A percentile compares a stretch with the other conserved stretches of the same genome.
Evolutionary conservation across 306 rosid species (phyloP).

Genomic region (Urtica urens): DNA sequence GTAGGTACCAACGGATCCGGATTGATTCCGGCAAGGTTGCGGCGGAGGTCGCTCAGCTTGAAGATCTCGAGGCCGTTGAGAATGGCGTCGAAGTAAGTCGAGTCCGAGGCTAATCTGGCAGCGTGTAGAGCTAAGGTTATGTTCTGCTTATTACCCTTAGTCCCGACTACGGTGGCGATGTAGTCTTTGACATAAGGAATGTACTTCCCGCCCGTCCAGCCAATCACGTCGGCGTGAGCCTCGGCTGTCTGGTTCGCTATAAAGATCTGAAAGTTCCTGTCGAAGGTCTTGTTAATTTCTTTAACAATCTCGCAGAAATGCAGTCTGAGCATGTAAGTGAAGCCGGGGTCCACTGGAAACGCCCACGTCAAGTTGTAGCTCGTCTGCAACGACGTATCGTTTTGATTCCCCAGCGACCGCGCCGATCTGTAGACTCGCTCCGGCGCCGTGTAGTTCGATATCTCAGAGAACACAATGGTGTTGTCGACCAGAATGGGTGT

Average conservation of each 20-base stretch:
- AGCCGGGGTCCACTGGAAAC: constrained; percentile 10
- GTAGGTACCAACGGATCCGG: constrained; percentile 11
- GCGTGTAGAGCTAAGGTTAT: constrained; percentile 13
- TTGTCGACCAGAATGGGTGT: accelerated
- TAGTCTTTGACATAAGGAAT: constrained; percentile 15
- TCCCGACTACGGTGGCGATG: neutral
- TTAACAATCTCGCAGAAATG: constrained; percentile 20
- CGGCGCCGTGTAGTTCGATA: constrained; percentile 8
- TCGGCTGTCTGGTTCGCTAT: neutral
- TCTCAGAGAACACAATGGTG: neutral
- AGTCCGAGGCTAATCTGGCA: neutral
- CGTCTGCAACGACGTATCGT: neutral
- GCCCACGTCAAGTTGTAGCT: constrained; percentile 9
- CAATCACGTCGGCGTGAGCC: accelerated
- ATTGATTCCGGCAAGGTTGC: constrained; percentile 19
- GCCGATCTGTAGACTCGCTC: constrained; percentile 1
- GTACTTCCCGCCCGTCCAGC: neutral
- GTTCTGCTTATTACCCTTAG: neutral
- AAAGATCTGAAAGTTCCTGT: constrained; percentile 2
- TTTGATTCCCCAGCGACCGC: neutral
- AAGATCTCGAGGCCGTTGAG: constrained; percentile 31
- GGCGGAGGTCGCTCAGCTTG: constrained; percentile 3
- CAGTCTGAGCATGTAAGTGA: constrained; percentile 22
- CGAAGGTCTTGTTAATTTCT: accelerated
- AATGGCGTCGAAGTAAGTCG: neutral